These are phyloP conservation scores for Trypanosoma lewisi DNA, from an alignment of 208 protist species.

Conservation along the genomic window DNA sequence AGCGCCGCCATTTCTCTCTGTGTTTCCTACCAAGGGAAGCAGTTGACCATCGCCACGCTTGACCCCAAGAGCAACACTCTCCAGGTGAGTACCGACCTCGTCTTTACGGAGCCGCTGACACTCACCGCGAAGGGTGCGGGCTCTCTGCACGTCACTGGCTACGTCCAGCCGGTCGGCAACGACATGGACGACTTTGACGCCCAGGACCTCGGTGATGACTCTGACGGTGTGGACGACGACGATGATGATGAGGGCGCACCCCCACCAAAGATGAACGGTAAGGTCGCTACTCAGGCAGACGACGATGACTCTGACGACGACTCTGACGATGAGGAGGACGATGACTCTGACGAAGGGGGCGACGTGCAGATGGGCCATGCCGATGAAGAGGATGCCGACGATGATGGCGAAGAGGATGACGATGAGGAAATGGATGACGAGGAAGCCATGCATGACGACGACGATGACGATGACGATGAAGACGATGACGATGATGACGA, in stretches of 20 bases:
- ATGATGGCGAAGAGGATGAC: slow-evolving; percentile 36
- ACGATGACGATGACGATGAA: slow-evolving; percentile 38
- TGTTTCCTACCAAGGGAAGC: slow-evolving; percentile 82
- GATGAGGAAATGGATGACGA: slow-evolving; percentile 41
- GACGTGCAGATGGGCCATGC: no score
- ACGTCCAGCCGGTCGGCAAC: slow-evolving; percentile 80
- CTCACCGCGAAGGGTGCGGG: slow-evolving; percentile 74
- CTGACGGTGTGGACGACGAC: slow-evolving; percentile 45
- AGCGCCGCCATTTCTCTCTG: slow-evolving; percentile 67
- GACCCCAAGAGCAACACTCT: slow-evolving; percentile 79
- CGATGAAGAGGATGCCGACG: slow-evolving; percentile 50
- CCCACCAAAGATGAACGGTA: slow-evolving; percentile 12
- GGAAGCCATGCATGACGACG: slow-evolving; percentile 24
- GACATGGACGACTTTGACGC: slow-evolving; percentile 51
- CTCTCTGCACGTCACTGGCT: slow-evolving; percentile 79
- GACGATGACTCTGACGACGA: slow-evolving; percentile 41
- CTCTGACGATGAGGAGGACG: slow-evolving; percentile 32
- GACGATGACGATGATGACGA: slow-evolving; percentile 36
- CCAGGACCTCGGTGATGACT: slow-evolving; percentile 45
- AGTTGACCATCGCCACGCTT: slow-evolving; percentile 86
- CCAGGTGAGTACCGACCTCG: slow-evolving; percentile 86
- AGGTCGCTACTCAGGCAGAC: slow-evolving; percentile 23
- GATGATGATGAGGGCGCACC: slow-evolving; percentile 30
- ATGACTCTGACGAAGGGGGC: slow-evolving; percentile 32
- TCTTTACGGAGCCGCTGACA: slow-evolving; percentile 73